phyloP scores from a whole-genome alignment of 2,329 filamentous ascomycete species.

The Raffaelea arxii region DNA sequence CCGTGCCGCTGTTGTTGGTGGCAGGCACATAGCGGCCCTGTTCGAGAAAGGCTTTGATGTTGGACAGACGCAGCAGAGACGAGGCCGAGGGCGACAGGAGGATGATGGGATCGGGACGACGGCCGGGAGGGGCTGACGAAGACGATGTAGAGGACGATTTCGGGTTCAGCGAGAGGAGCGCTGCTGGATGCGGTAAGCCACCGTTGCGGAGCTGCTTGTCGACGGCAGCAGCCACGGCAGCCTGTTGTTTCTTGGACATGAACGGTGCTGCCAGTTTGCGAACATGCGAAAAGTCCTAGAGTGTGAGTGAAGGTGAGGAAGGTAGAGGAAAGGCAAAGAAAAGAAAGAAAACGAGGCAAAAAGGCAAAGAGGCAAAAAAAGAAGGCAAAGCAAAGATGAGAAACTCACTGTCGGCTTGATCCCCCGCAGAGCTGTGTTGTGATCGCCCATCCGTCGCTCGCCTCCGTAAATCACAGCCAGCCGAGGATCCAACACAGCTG shows the following conservation, averaged over 20 bases:
- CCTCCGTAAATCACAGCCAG: constrained; percentile 83
- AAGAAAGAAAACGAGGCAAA: neutral
- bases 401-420: constrained; percentile 73
- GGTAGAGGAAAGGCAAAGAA: neutral
- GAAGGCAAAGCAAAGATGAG: constrained; percentile 3
- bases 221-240: constrained; percentile 36
- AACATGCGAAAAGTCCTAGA: constrained; percentile 88
- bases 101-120: constrained; percentile 75
- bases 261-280: constrained; percentile 76
- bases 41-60: constrained; percentile 90
- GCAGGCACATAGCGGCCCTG: constrained; percentile 72
- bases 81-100: constrained; percentile 93
- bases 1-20: constrained; percentile 57
- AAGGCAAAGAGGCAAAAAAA: neutral
- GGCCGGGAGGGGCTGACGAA: too few species aligned
- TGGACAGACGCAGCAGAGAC: constrained; percentile 87
- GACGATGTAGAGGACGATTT: constrained; percentile 23
- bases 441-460: constrained; percentile 84
- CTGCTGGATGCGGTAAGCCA: too few species aligned
- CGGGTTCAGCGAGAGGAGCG: constrained; percentile 43
- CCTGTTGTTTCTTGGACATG: constrained; percentile 51
- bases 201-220: constrained; percentile 28
- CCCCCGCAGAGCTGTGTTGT: constrained; percentile 78
- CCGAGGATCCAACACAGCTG: constrained; percentile 56
- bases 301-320: neutral